Percentiles rank a stretch among this genome's conserved stretches.
Evolutionary conservation across 352 stramenopile species (phyloP).

Genomic region (Saprolegnia diclina): DNA sequence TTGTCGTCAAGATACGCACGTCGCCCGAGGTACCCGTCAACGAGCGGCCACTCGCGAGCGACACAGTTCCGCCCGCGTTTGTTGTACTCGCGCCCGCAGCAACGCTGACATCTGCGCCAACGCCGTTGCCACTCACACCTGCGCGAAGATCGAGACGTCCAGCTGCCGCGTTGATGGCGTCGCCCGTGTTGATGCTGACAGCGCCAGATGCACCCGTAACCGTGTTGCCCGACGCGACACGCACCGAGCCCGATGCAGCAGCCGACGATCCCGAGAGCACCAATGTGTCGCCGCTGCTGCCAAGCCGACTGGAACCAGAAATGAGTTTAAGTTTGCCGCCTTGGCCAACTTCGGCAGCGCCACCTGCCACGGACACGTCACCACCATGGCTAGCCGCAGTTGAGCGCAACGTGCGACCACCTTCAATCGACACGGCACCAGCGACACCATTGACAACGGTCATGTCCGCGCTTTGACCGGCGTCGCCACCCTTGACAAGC

Average conservation of each 20-base stretch:
- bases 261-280: conserved; percentile 22
- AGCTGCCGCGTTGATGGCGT: conserved; percentile 24
- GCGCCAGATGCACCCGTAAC: conserved; percentile 24
- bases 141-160: background rate
- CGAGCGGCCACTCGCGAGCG: conserved; percentile 48
- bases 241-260: conserved; percentile 43
- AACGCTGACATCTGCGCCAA: conserved; percentile 26
- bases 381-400: conserved; percentile 18
- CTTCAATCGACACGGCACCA: background rate
- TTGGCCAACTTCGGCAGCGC: conserved; percentile 26
- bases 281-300: conserved; percentile 23
- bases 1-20: conserved; percentile 41
- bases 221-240: background rate
- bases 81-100: conserved; percentile 36
- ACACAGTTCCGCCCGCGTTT: conserved; percentile 44
- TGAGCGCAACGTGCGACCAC: background rate
- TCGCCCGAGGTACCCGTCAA: conserved; percentile 36
- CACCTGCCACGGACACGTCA: conserved; percentile 30
- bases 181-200: conserved; percentile 17
- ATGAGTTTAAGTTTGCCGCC: conserved; percentile 27
- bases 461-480: conserved; percentile 18
- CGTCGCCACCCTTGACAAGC: conserved; percentile 35
- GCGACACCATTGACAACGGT: too few species aligned
- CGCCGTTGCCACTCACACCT: background rate
- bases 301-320: conserved; percentile 28